phyloP scores from a whole-genome alignment of 345 rosid genomes.

The Draba incana region DNA sequence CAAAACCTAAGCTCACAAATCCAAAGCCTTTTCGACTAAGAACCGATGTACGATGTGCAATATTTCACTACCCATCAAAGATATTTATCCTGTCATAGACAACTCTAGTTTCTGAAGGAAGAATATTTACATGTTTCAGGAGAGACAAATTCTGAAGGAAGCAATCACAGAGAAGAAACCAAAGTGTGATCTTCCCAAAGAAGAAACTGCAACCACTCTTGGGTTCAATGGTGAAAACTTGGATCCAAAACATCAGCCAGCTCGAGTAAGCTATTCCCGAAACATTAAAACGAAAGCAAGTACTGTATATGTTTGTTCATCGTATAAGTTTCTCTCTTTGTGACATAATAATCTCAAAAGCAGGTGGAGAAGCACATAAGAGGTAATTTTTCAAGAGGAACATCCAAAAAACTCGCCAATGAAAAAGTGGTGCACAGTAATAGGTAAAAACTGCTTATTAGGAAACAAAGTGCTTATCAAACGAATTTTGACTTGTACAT shows the following conservation, averaged over 20 bases:
- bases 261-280: slow-evolving; percentile 50
- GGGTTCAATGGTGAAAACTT: slow-evolving; percentile 39
- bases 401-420: too few species aligned
- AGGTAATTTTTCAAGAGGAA: too few species aligned
- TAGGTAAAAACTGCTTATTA: slow-evolving; percentile 35
- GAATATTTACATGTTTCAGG: slow-evolving; percentile 46
- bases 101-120: slow-evolving; percentile 20
- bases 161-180: slow-evolving; percentile 72
- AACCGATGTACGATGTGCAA: slow-evolving; percentile 69
- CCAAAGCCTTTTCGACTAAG: slow-evolving; percentile 96
- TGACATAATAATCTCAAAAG: slow-evolving; percentile 14
- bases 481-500: background rate
- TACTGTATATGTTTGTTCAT: background rate
- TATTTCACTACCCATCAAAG: background rate
- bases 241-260: slow-evolving; percentile 41
- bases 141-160: slow-evolving; percentile 76
- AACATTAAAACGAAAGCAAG: background rate
- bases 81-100: background rate
- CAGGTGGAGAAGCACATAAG: slow-evolving; percentile 32
- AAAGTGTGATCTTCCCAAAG: slow-evolving; percentile 46
- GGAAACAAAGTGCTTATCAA: slow-evolving; percentile 39
- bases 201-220: slow-evolving; percentile 33
- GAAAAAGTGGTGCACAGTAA: too few species aligned
- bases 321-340: background rate
- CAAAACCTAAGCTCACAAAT: slow-evolving; percentile 77